These are phyloP conservation scores for Hippophae rhamnoides DNA, from an alignment of 306 rosid genomes.

Conservation along the genomic window DNA sequence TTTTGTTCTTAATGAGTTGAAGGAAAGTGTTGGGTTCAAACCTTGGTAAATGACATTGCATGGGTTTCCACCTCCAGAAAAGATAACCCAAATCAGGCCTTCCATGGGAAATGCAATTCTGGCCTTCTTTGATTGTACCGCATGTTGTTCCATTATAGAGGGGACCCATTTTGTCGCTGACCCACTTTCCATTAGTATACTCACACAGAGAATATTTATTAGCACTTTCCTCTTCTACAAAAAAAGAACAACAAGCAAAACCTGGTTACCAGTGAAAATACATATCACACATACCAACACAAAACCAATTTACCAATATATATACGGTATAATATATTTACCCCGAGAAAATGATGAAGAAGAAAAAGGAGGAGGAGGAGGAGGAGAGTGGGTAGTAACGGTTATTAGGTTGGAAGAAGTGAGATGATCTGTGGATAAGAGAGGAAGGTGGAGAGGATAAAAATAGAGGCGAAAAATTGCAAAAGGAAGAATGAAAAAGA, in stretches of 20 bases:
- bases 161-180: slow-evolving; percentile 51
- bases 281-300: background rate
- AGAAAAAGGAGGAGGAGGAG: slow-evolving; percentile 17
- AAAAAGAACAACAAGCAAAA: background rate
- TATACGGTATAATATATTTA: slow-evolving; percentile 1
- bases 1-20: slow-evolving; percentile 42
- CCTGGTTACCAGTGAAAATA: background rate
- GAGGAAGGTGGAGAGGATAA: slow-evolving; percentile 39
- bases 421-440: slow-evolving; percentile 25
- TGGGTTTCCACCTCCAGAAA: slow-evolving; percentile 80
- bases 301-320: slow-evolving; percentile 13
- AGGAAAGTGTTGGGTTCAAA: slow-evolving; percentile 68
- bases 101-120: slow-evolving; percentile 69
- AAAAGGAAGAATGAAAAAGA: slow-evolving; percentile 56
- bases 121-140: slow-evolving; percentile 66
- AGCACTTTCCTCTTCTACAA: slow-evolving; percentile 38
- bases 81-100: slow-evolving; percentile 59
- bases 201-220: slow-evolving; percentile 40
- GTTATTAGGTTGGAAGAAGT: slow-evolving; percentile 22
- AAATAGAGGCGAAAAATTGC: slow-evolving; percentile 54
- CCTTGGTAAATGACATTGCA: slow-evolving; percentile 55
- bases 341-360: slow-evolving; percentile 11
- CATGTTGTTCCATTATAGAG: slow-evolving; percentile 77
- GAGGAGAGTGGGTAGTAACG: slow-evolving; percentile 12
- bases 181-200: slow-evolving; percentile 65